Evolutionary conservation across 1,139 yeast species (phyloP), one percentile per base, ranked within the genome.

Genomic region (Geotrichum phurueaensis): DNA sequence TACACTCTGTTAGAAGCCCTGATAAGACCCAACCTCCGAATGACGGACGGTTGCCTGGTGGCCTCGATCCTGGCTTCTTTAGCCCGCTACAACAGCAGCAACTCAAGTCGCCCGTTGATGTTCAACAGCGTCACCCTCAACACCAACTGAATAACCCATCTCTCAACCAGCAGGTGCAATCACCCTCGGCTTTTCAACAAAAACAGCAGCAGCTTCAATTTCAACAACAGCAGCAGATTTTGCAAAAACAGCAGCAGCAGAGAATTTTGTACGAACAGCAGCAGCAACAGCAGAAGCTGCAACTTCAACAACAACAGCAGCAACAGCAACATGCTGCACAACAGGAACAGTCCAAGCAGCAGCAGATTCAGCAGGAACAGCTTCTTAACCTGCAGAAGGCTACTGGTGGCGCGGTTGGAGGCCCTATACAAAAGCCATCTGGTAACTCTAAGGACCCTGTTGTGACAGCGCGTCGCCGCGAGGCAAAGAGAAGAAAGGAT

Each of bases 401-500:
- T 3, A 69, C 71, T 27, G 68, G 66, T 45, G 71, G 70, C 6
- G 71, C 70, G 10, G 70, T 65, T 15, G 71, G 69, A 13, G 70
- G 71, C 1, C 65, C 64, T 45, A 66, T 58, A 48, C 61, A 59
- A 23, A 56, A 51, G 20, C 55, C 9, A 31, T 39, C 58, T 15
- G 33, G 27, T 12, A 60, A 83, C 83, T 62, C 69, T 27, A 69
- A 69, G 56, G 73, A 70, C 57, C 70, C 73, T 0, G 67, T 65
- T 9, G 73, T 70, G 3, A 64, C 68, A 2, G 89, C 86, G 62
- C 84, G 86, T 73, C 84, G 88, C 73, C 81, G 96, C 62, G 95
- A 87, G 73, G 87, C 88, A 67, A 83, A 88, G 74, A 83, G 82
- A 65, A 80, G 83, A 63, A 80, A 82, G 69, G 89, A 85, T 70